These are phyloP conservation scores for Sonneratia caseolaris DNA, from an alignment of 345 rosid species.

Conservation along the genomic window DNA sequence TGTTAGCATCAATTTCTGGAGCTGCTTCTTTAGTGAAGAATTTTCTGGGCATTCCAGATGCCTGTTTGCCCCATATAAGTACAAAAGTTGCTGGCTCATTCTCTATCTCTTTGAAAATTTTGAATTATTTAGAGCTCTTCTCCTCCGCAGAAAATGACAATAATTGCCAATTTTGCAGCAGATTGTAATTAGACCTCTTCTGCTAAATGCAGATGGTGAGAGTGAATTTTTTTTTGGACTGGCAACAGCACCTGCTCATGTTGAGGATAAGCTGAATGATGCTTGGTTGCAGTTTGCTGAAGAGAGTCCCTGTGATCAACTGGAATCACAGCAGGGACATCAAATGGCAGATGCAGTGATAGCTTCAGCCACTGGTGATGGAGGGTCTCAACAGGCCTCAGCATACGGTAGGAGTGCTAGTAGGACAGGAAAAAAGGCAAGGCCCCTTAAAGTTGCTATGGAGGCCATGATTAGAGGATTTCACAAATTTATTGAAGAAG, in stretches of 20 bases:
- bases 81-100: background rate
- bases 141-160: background rate
- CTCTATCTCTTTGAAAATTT: background rate
- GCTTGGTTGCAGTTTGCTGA: conserved; percentile 92
- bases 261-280: conserved; percentile 78
- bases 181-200: conserved; percentile 5
- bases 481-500: conserved; percentile 36
- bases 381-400: conserved; percentile 39
- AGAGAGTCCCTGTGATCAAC: conserved; percentile 35
- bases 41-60: background rate
- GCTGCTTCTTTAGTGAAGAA: background rate
- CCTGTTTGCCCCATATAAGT: background rate
- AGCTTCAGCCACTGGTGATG: conserved; percentile 43
- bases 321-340: conserved; percentile 21
- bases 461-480: conserved; percentile 89
- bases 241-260: conserved; percentile 97
- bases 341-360: conserved; percentile 36
- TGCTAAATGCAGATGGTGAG: conserved; percentile 26
- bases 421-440: conserved; percentile 27
- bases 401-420: conserved; percentile 12
- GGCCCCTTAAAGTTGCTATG: conserved; percentile 55
- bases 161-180: background rate
- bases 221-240: conserved; percentile 80
- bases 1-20: background rate
- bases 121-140: background rate